Evolutionary conservation across 176 grass and related monocot genomes (phyloP).

Genomic region (Phyllostachys edulis): DNA sequence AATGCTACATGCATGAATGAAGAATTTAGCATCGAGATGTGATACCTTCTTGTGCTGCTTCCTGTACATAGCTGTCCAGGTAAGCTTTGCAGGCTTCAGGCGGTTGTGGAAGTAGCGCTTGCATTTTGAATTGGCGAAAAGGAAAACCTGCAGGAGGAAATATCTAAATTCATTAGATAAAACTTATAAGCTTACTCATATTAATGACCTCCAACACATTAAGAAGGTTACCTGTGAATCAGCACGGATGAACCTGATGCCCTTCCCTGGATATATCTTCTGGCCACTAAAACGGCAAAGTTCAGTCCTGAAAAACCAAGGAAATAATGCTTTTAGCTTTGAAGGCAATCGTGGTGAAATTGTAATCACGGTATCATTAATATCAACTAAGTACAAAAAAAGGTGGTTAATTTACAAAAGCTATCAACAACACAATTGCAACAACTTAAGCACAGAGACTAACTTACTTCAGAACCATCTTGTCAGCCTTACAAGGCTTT

Average conservation of each 20-base stretch:
- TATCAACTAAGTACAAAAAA: neutral
- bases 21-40: neutral
- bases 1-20: neutral
- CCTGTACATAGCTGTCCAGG: constrained; percentile 91
- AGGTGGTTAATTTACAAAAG: neutral
- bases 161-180: neutral
- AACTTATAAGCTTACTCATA: neutral
- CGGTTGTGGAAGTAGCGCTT: constrained; percentile 93
- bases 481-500: constrained; percentile 38
- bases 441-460: neutral
- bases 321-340: neutral
- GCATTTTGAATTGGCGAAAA: constrained; percentile 93
- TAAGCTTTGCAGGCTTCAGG: constrained; percentile 91
- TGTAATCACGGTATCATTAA: neutral
- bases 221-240: constrained; percentile 70
- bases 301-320: constrained; percentile 60
- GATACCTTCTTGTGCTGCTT: constrained; percentile 96
- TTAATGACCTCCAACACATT: neutral
- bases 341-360: neutral
- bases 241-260: constrained; percentile 74
- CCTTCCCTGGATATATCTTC: constrained; percentile 95
- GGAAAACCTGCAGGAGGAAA: constrained; percentile 55
- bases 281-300: constrained; percentile 89
- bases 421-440: neutral
- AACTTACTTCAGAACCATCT: constrained; percentile 93